Percentiles rank a stretch among this genome's conserved stretches.
phyloP scores from a whole-genome alignment of 2,329 filamentous ascomycete genomes.

The Acrocalymma vagum region DNA sequence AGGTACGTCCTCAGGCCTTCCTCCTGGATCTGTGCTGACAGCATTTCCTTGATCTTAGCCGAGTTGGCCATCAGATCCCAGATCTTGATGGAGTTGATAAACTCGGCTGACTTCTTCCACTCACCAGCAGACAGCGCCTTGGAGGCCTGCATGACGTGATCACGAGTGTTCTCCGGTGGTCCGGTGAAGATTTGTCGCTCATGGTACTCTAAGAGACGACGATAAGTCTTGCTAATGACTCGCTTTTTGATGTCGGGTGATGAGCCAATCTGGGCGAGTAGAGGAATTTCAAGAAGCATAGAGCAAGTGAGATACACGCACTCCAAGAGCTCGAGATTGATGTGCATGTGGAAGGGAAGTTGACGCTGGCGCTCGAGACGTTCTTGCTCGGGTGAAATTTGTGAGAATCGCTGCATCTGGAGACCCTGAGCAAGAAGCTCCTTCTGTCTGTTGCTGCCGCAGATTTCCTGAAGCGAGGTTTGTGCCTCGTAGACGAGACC shows the following conservation, averaged over 20 bases:
- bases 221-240: conserved; percentile 99
- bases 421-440: conserved; percentile 97
- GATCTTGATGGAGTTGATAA: conserved; percentile 98
- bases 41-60: conserved; percentile 95
- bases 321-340: conserved; percentile 97
- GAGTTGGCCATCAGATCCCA: conserved; percentile 97
- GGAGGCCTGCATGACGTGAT: conserved; percentile 99
- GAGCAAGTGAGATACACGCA: conserved; percentile 99
- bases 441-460: conserved; percentile 96
- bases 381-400: conserved; percentile 97
- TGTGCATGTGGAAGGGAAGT: conserved; percentile 99
- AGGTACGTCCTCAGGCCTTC: conserved; percentile 98
- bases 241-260: conserved; percentile 97
- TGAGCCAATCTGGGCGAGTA: conserved; percentile 95
- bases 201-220: conserved; percentile 98
- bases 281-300: conserved; percentile 98
- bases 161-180: conserved; percentile 96
- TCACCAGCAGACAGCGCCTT: conserved; percentile 96
- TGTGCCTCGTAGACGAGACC: conserved; percentile 97
- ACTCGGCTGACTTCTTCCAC: conserved; percentile 95
- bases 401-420: conserved; percentile 96
- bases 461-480: conserved; percentile 97
- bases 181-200: conserved; percentile 99
- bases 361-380: conserved; percentile 96
- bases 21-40: conserved; percentile 97